A percentile compares a stretch with the other conserved stretches of the same genome.
Conservation (phyloP, 331 rosid species). For the Quercus phellos region DNA sequence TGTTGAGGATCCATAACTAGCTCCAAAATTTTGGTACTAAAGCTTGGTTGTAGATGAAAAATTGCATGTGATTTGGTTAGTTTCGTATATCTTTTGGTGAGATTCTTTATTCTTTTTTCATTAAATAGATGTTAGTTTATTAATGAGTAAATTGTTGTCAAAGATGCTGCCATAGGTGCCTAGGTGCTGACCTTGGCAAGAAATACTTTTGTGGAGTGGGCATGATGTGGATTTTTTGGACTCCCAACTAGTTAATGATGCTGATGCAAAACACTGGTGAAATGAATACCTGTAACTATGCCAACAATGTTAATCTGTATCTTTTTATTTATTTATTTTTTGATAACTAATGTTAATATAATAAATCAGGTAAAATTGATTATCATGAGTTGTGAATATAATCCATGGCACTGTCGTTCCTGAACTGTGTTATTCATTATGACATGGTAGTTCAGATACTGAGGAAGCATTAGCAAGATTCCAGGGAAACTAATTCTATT, state of each 20-base stretch:
- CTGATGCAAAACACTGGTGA: neutral
- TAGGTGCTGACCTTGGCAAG: too few species aligned
- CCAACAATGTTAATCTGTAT: neutral
- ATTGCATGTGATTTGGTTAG: neutral
- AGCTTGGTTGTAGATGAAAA: neutral
- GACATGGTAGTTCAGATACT: too few species aligned
- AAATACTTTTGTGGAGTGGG: neutral
- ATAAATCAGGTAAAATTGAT: neutral
- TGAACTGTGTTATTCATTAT: neutral
- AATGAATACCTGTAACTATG: neutral
- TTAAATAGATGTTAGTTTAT: neutral
- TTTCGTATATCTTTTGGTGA: too few species aligned
- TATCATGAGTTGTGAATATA: neutral
- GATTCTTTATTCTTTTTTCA: too few species aligned
- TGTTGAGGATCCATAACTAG: too few species aligned
- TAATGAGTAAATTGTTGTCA: neutral
- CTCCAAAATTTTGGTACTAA: too few species aligned
- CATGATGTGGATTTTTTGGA: too few species aligned
- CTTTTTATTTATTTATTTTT: too few species aligned
- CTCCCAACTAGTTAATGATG: neutral
- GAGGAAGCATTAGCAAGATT: neutral
- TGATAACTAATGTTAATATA: too few species aligned
- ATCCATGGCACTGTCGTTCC: neutral
- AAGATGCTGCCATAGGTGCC: neutral
- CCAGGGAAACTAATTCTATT: neutral